Conservation (phyloP, 2,329 filamentous ascomycete genomes). For the Claviceps spartinae region DNA sequence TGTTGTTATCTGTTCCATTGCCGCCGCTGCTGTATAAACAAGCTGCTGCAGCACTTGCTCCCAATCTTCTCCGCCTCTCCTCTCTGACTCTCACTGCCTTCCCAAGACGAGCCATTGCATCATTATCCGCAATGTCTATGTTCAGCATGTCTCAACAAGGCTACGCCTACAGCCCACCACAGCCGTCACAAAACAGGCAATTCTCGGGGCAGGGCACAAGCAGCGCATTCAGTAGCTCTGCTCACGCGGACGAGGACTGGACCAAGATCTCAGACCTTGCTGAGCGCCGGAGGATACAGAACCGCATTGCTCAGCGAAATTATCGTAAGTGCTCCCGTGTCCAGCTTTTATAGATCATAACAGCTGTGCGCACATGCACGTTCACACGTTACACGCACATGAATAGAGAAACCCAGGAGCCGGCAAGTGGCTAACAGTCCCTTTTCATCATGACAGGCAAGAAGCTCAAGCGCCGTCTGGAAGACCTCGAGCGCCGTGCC, state of each 20-base stretch:
- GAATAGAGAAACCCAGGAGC: neutral
- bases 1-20: no score
- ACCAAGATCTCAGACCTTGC: slow-evolving; percentile 97
- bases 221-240: slow-evolving; percentile 88
- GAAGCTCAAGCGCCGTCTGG: slow-evolving; percentile 81
- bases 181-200: slow-evolving; percentile 40
- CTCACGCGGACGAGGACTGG: slow-evolving; percentile 96
- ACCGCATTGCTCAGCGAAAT: slow-evolving; percentile 93
- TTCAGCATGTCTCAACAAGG: slow-evolving; percentile 22
- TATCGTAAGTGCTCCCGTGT: slow-evolving; percentile 54
- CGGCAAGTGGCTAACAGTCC: neutral
- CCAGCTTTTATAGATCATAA: neutral
- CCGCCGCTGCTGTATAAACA: no score
- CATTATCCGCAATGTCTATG: slow-evolving; percentile 19
- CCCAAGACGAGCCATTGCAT: neutral
- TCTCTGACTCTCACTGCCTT: neutral
- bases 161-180: slow-evolving; percentile 18
- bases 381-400: neutral
- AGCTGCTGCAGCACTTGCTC: neutral
- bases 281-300: slow-evolving; percentile 87
- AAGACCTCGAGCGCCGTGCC: slow-evolving; percentile 71
- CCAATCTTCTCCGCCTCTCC: neutral
- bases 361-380: neutral
- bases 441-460: slow-evolving; percentile 44
- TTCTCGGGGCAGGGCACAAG: slow-evolving; percentile 66